Evolutionary conservation across 352 stramenopile genomes (phyloP).

Genomic region (Nothophytophthora sp.): DNA sequence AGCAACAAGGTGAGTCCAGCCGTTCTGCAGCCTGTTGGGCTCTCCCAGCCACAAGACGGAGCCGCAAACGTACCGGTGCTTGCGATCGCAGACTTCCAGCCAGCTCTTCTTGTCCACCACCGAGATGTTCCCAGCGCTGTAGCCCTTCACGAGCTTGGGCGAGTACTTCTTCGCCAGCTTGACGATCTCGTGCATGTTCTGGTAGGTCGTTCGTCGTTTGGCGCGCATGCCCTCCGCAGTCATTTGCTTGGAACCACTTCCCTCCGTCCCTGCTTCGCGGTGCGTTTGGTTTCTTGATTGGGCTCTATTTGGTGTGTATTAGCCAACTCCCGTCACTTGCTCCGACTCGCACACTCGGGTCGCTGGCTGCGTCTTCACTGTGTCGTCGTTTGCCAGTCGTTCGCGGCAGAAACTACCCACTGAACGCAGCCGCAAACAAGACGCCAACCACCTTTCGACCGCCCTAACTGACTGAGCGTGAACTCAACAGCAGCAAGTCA

Average conservation of each 20-base stretch:
- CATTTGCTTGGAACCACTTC: conserved; percentile 34
- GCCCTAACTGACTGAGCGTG: conserved; percentile 24
- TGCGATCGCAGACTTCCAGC: conserved; percentile 88
- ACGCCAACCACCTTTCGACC: too few relatives aligned
- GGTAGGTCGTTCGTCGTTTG: conserved; percentile 77
- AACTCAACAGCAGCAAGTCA: conserved; percentile 32
- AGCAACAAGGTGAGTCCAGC: not conserved
- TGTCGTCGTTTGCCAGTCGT: conserved; percentile 45
- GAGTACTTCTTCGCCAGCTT: conserved; percentile 90
- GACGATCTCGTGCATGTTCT: conserved; percentile 90
- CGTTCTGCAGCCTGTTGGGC: not conserved
- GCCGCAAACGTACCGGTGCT: conserved; percentile 61
- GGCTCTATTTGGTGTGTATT: conserved; percentile 15
- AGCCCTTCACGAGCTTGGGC: conserved; percentile 87
- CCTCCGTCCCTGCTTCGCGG: conserved; percentile 1
- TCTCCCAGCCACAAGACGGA: conserved; percentile 1
- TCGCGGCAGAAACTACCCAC: conserved; percentile 34
- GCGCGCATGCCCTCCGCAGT: conserved; percentile 72
- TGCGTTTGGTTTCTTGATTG: not conserved
- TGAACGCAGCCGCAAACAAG: conserved; percentile 19
- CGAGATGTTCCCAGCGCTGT: conserved; percentile 89
- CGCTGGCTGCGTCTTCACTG: conserved; percentile 47
- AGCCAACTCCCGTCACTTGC: conserved; percentile 54
- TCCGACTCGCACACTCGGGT: conserved; percentile 30
- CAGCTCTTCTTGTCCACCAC: conserved; percentile 92